Percentiles rank a stretch among this genome's conserved stretches.
phyloP scores from a whole-genome alignment of 768 basidiomycete genomes.

The Agrocybe praecox region DNA sequence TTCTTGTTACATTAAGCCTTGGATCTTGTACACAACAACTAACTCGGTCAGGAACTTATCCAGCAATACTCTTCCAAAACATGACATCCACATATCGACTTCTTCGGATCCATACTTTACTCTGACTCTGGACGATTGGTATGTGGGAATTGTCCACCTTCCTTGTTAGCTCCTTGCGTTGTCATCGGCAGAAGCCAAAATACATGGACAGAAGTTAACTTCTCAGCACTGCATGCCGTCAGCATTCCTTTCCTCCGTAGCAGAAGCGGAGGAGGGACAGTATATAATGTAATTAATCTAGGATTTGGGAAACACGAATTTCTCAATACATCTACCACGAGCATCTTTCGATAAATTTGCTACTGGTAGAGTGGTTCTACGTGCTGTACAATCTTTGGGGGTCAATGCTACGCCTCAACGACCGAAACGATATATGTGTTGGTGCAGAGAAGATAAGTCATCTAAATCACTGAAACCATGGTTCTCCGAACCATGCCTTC shows the following conservation, averaged over 20 bases:
- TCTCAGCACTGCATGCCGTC: constrained; percentile 49
- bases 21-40: neutral
- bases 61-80: constrained; percentile 5
- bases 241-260: constrained; percentile 80
- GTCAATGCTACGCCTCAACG: constrained; percentile 82
- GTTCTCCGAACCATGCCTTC: neutral
- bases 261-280: constrained; percentile 92
- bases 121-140: constrained; percentile 29
- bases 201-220: constrained; percentile 96
- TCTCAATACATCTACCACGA: constrained; percentile 90
- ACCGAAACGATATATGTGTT: constrained; percentile 90
- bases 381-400: constrained; percentile 76
- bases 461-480: neutral
- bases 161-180: constrained; percentile 75
- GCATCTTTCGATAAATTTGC: constrained; percentile 74
- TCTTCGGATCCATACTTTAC: constrained; percentile 28
- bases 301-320: constrained; percentile 98
- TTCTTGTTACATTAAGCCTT: too few relatives aligned
- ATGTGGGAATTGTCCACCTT: constrained; percentile 6
- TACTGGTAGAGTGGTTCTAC: constrained; percentile 75
- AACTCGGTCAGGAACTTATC: neutral
- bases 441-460: constrained; percentile 84
- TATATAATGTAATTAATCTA: constrained; percentile 68
- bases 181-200: constrained; percentile 97
- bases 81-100: constrained; percentile 24